Evolutionary conservation across 2,329 filamentous ascomycete species (phyloP), one percentile per base, ranked within the genome.

Genomic region (Bertia moriformis): DNA sequence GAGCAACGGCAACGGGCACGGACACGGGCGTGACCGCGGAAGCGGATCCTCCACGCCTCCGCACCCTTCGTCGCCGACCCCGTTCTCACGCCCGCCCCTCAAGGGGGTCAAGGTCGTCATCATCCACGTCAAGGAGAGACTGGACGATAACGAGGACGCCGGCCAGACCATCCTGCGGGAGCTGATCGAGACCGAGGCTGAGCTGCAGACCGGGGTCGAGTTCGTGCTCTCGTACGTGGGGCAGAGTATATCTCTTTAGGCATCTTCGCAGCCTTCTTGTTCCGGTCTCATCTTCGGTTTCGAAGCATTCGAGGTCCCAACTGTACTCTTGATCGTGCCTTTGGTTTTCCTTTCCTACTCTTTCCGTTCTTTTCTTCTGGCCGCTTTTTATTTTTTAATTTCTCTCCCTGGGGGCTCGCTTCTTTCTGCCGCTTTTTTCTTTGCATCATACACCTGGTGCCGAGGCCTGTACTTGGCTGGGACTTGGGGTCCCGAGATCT

Each of bases 51-150:
- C 37, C 39, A 12, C 39, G 36, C 37, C n/a, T n/a, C 43, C 44
- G 3, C 47, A 40, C 20, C 45, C 42, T 14, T 44, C 51, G 2
- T 30, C 51, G n/a, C 47, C 37, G 20, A 36, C 46, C 22, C 42
- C 41, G 4, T 37, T 37, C n/a, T 22, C 40, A 4, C 39, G 38
- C 14, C 38, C 48, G 7, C 77, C 78, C 4, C 65, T 98, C 3
- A 63, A 67, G 39, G 87, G 86, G 0, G 54, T 96, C 19, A 82
- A 77, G 45, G 66, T 98, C 1, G 78, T 95, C 38, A 75, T 96
- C 40, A 96, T 96, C 27, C 91, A 98, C 53, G 73, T 96, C 51
- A 98, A 98, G 56, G 89, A 96, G 46, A 80, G 72, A 17, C 62
- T 95, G 40, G 65, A 68, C 5, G 87, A 94, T 52, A 84, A 76